These are phyloP conservation scores for Esteya vermicola DNA, from an alignment of 2,329 filamentous ascomycete genomes.

Conservation along the genomic window DNA sequence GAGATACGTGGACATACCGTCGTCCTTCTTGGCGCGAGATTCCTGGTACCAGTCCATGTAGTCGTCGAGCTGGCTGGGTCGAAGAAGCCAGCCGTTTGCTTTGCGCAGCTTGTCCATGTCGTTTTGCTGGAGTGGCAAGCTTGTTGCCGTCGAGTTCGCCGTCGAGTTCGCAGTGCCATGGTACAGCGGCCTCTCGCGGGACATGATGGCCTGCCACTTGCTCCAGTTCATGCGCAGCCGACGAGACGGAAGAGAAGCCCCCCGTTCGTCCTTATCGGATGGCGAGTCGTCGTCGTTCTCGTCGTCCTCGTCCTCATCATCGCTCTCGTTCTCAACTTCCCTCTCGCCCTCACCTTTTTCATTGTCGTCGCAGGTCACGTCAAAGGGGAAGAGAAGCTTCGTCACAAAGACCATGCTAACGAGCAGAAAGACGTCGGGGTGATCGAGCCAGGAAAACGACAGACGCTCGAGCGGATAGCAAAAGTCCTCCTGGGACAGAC, in stretches of 20 bases:
- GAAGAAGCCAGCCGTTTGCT: slow-evolving; percentile 29
- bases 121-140: slow-evolving; percentile 10
- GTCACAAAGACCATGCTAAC: slow-evolving; percentile 58
- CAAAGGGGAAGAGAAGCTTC: slow-evolving; percentile 69
- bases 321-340: slow-evolving; percentile 24
- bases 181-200: slow-evolving; percentile 21
- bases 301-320: neutral
- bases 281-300: slow-evolving; percentile 15
- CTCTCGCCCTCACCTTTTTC: slow-evolving; percentile 26
- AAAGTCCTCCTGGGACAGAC: slow-evolving; percentile 37
- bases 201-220: slow-evolving; percentile 43
- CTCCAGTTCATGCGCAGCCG: slow-evolving; percentile 59
- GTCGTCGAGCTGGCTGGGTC: slow-evolving; percentile 47
- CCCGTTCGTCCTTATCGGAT: no score
- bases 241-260: no score
- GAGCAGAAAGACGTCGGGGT: slow-evolving; percentile 64
- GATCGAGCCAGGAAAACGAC: slow-evolving; percentile 34
- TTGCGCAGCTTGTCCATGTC: slow-evolving; percentile 15
- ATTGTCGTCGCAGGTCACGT: no score
- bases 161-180: slow-evolving; percentile 4
- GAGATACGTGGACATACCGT: no score
- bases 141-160: neutral
- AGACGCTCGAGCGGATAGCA: slow-evolving; percentile 35
- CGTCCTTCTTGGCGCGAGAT: slow-evolving; percentile 27
- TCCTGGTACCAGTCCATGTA: slow-evolving; percentile 70